phyloP scores from a whole-genome alignment of 1,139 yeast genomes.

The Lodderomyces beijingensis region DNA sequence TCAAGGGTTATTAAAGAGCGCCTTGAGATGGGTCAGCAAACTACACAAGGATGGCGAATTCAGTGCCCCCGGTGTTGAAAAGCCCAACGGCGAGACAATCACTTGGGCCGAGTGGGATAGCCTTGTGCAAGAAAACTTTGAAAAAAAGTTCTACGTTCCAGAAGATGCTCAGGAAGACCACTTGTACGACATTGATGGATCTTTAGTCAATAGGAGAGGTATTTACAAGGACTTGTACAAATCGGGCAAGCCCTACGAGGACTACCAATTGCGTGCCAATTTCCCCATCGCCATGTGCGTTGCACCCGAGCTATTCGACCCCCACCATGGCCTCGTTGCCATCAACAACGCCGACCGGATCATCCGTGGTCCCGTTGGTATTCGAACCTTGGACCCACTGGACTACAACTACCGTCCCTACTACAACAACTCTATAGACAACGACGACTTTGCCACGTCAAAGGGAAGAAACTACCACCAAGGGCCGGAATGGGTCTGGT shows the following conservation, averaged over 20 bases:
- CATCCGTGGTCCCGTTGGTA: constrained; percentile 86
- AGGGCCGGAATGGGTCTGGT: constrained; percentile 99
- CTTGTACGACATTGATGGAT: constrained; percentile 56
- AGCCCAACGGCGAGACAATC: constrained; percentile 54
- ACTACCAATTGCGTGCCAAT: constrained; percentile 89
- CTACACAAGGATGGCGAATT: constrained; percentile 54
- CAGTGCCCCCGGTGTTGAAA: constrained; percentile 48
- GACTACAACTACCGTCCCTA: constrained; percentile 91
- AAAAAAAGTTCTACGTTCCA: constrained; percentile 75
- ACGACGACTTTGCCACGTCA: constrained; percentile 83
- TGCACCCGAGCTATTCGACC: constrained; percentile 85
- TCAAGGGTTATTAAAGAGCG: constrained; percentile 80
- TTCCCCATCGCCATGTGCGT: constrained; percentile 89
- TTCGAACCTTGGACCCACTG: constrained; percentile 87
- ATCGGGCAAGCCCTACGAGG: constrained; percentile 86
- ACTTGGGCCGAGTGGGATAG: constrained; percentile 65
- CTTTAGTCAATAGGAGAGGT: constrained; percentile 81
- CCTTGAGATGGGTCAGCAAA: constrained; percentile 71
- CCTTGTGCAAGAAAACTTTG: constrained; percentile 68
- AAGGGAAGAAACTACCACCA: constrained; percentile 97
- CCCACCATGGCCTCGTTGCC: constrained; percentile 57
- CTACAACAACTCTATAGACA: constrained; percentile 76
- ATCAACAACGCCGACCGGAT: constrained; percentile 65
- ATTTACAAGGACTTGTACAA: constrained; percentile 83
- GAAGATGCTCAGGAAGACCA: constrained; percentile 46